phyloP scores from a whole-genome alignment of 2,329 filamentous ascomycete species.

The Cytospora paraplurivora region DNA sequence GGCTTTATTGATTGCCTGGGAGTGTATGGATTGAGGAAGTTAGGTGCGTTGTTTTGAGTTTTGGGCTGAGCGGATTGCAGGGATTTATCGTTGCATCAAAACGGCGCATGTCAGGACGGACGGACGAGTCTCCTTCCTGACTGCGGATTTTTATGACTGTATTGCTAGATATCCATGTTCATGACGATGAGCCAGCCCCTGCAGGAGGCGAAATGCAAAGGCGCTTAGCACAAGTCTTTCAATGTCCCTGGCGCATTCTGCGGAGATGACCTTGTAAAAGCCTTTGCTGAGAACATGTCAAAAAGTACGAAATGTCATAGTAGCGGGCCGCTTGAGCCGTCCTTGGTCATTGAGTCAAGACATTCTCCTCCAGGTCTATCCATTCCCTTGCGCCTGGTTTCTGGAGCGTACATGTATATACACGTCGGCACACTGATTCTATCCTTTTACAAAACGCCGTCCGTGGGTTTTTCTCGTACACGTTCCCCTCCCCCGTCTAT shows the following conservation, averaged over 20 bases:
- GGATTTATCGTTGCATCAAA: conserved; percentile 22
- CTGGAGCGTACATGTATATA: conserved; percentile 12
- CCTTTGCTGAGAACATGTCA: background rate
- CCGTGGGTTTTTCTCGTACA: conserved; percentile 15
- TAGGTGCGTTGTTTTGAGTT: background rate
- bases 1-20: background rate
- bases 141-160: conserved; percentile 16
- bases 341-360: conserved; percentile 11
- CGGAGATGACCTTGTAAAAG: too few species aligned
- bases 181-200: conserved; percentile 1
- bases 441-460: conserved; percentile 25
- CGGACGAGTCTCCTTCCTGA: conserved; percentile 1
- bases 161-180: conserved; percentile 25
- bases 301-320: background rate
- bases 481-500: conserved; percentile 20
- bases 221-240: background rate
- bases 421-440: conserved; percentile 16
- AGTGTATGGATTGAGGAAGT: background rate
- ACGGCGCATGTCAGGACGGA: conserved; percentile 26
- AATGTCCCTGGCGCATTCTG: too few species aligned
- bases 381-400: background rate
- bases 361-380: conserved; percentile 5
- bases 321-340: background rate
- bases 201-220: conserved; percentile 7
- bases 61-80: conserved; percentile 5